phyloP scores from a whole-genome alignment of 2,329 filamentous ascomycete genomes.

The Apiospora rasikravindrae region DNA sequence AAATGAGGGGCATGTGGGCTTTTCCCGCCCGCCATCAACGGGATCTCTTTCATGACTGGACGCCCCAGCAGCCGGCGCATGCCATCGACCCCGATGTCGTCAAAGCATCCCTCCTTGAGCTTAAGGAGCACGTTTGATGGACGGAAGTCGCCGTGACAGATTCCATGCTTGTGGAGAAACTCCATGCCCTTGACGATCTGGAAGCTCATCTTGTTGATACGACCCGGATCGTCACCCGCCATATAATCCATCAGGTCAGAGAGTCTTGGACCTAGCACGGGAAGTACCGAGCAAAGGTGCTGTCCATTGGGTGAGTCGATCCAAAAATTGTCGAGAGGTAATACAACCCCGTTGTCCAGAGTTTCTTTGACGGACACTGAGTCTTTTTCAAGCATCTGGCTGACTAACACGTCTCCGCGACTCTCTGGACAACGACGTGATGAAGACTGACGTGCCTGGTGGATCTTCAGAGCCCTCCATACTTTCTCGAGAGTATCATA shows the following conservation, averaged over 20 bases:
- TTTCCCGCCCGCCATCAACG: neutral
- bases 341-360: neutral
- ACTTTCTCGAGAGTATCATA: neutral
- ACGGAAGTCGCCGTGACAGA: slow-evolving; percentile 27
- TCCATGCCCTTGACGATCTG: slow-evolving; percentile 19
- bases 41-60: neutral
- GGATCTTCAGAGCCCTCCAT: slow-evolving; percentile 3
- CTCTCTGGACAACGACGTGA: neutral
- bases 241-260: neutral
- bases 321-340: neutral
- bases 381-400: neutral
- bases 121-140: slow-evolving; percentile 26
- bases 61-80: neutral
- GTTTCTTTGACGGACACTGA: neutral
- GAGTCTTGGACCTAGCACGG: neutral
- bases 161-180: slow-evolving; percentile 23
- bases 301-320: neutral
- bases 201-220: neutral
- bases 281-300: neutral
- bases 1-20: neutral
- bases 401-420: neutral
- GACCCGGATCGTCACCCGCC: neutral
- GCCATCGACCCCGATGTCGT: slow-evolving; percentile 21
- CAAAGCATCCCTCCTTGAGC: slow-evolving; percentile 19
- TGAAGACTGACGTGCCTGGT: neutral